Conservation (phyloP, 2,329 filamentous ascomycete species). For the Graphilbum fragrans region DNA sequence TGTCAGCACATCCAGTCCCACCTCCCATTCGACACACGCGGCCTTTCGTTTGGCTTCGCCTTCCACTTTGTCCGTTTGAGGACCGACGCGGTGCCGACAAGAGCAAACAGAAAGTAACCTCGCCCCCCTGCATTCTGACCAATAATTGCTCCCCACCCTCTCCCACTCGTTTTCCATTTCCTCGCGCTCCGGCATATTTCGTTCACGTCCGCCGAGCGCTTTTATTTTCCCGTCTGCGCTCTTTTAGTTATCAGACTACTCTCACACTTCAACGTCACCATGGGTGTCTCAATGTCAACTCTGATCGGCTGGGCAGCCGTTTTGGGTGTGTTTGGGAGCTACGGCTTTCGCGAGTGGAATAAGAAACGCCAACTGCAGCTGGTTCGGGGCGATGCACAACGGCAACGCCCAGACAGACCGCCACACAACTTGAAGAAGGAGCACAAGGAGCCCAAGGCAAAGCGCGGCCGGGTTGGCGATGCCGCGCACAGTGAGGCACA, state of each 20-base stretch:
- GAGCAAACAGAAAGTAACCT: too few species aligned
- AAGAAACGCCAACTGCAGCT: constrained; percentile 13
- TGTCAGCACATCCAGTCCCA: too few species aligned
- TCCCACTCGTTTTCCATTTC: too few species aligned
- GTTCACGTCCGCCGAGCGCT: too few species aligned
- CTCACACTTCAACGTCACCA: constrained; percentile 9
- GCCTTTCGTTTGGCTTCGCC: too few species aligned
- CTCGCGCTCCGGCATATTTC: too few species aligned
- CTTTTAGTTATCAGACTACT: not conserved
- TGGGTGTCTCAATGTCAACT: constrained; percentile 22
- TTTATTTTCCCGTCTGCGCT: not conserved
- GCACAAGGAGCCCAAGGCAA: constrained; percentile 16
- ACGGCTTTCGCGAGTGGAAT: constrained; percentile 13
- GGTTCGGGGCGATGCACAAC: constrained; percentile 12
- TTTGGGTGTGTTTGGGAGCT: constrained; percentile 12
- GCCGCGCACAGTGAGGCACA: too few species aligned
- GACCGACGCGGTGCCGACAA: too few species aligned
- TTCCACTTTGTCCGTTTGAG: too few species aligned
- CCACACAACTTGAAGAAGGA: constrained; percentile 22
- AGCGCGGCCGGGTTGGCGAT: constrained; percentile 26
- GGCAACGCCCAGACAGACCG: constrained; percentile 17
- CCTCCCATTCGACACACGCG: too few species aligned
- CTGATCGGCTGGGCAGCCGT: constrained; percentile 20
- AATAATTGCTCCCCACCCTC: too few species aligned
- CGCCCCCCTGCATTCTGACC: too few species aligned